Conservation (phyloP, 495 filamentous ascomycete species). For the Aspergillus sclerotioniger region DNA sequence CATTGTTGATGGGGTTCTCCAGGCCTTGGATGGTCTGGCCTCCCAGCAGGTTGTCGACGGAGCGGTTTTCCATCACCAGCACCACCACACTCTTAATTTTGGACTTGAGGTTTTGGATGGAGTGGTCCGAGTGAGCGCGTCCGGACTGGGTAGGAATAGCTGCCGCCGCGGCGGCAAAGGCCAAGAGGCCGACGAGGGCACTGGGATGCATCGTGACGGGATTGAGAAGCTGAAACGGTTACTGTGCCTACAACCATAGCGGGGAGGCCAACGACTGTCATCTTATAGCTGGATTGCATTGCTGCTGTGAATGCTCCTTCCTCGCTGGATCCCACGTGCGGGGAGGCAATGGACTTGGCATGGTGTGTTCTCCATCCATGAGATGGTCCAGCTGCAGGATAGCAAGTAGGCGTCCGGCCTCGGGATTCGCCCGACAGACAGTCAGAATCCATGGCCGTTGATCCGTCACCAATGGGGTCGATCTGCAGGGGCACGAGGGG, state of each 20-base stretch:
- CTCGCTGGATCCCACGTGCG: too few relatives aligned
- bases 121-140: constrained; percentile 20
- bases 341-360: too few relatives aligned
- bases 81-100: constrained; percentile 50
- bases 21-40: constrained; percentile 37
- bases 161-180: constrained; percentile 32
- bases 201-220: constrained; percentile 29
- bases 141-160: constrained; percentile 26
- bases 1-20: constrained; percentile 46
- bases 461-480: neutral
- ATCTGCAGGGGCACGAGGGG: neutral
- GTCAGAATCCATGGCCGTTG: too few relatives aligned
- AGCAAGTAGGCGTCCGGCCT: too few relatives aligned
- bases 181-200: constrained; percentile 33
- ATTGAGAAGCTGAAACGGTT: neutral
- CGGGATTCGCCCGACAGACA: neutral
- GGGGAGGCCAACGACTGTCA: neutral
- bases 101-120: constrained; percentile 34
- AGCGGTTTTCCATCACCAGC: constrained; percentile 47
- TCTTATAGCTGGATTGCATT: neutral
- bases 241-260: neutral
- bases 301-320: neutral
- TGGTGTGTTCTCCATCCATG: too few relatives aligned
- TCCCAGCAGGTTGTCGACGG: constrained; percentile 45
- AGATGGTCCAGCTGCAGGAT: too few relatives aligned